These are phyloP conservation scores for Paulownia fortunei DNA, from an alignment of 257 asterid genomes.

Conservation along the genomic window DNA sequence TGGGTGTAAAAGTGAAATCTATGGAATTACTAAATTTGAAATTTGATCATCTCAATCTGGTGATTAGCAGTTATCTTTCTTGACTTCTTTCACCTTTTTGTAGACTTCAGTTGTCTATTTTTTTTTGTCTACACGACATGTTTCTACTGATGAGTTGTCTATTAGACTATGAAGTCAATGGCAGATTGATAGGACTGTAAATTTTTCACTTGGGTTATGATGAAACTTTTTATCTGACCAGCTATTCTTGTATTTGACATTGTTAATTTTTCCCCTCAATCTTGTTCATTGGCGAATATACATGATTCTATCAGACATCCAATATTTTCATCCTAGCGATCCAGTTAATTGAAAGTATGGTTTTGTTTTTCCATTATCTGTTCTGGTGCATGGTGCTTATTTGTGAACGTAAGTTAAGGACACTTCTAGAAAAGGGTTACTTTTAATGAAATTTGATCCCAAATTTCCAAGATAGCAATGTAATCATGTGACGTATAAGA, in stretches of 20 bases:
- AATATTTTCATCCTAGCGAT: background rate
- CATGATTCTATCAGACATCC: background rate
- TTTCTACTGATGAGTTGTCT: background rate
- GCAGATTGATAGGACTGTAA: background rate
- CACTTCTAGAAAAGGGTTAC: constrained; percentile 6
- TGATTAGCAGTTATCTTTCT: constrained; percentile 17
- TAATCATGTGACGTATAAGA: background rate
- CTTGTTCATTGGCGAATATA: background rate
- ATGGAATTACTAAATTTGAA: background rate
- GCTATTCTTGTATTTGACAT: background rate
- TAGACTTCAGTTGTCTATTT: background rate
- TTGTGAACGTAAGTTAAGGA: background rate
- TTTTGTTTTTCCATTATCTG: background rate
- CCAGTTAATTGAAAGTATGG: background rate
- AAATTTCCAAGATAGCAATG: constrained; percentile 6
- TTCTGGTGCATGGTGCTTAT: constrained; percentile 20
- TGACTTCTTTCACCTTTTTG: background rate
- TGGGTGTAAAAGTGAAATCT: background rate
- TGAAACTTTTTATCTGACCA: background rate
- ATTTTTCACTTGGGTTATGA: background rate
- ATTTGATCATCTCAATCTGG: background rate
- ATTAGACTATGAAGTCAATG: background rate
- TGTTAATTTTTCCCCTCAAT: background rate
- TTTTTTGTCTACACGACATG: constrained; percentile 2
- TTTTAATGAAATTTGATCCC: constrained; percentile 3